phyloP scores from a whole-genome alignment of 148 eudicot species.

The Vaccinium darrowii region DNA sequence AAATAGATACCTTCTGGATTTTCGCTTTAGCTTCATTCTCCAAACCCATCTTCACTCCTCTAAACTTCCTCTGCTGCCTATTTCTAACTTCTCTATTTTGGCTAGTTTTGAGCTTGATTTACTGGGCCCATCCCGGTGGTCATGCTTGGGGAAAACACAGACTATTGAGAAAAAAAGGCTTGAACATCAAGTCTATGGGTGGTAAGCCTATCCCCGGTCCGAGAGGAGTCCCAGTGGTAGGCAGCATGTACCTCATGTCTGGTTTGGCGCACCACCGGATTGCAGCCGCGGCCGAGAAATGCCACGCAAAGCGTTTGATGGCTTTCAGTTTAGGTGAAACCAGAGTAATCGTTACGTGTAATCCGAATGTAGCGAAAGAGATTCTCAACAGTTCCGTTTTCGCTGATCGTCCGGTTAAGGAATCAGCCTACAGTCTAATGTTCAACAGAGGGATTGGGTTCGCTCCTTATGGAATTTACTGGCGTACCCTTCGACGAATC shows the following conservation, averaged over 20 bases:
- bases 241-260: conserved; percentile 59
- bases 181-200: too few relatives aligned
- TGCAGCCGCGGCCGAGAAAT: conserved; percentile 36
- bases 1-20: conserved; percentile 54
- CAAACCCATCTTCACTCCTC: conserved; percentile 31
- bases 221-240: conserved; percentile 53
- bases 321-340: conserved; percentile 71
- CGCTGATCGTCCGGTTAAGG: conserved; percentile 70
- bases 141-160: conserved; percentile 74
- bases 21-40: conserved; percentile 51
- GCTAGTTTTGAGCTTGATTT: conserved; percentile 39
- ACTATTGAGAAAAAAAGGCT: conserved; percentile 2
- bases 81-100: conserved; percentile 23
- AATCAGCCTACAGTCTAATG: conserved; percentile 72
- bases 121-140: conserved; percentile 73
- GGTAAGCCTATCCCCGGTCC: conserved; percentile 53
- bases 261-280: conserved; percentile 70
- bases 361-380: conserved; percentile 64
- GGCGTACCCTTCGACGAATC: conserved; percentile 66
- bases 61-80: conserved; percentile 21
- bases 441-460: conserved; percentile 81
- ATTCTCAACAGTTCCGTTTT: conserved; percentile 61
- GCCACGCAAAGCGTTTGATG: conserved; percentile 56
- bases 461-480: conserved; percentile 76
- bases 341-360: conserved; percentile 52